Base-by-base conservation (phyloP, 2,329 filamentous ascomycete genomes). In the Ophiosphaerella korrae region DNA sequence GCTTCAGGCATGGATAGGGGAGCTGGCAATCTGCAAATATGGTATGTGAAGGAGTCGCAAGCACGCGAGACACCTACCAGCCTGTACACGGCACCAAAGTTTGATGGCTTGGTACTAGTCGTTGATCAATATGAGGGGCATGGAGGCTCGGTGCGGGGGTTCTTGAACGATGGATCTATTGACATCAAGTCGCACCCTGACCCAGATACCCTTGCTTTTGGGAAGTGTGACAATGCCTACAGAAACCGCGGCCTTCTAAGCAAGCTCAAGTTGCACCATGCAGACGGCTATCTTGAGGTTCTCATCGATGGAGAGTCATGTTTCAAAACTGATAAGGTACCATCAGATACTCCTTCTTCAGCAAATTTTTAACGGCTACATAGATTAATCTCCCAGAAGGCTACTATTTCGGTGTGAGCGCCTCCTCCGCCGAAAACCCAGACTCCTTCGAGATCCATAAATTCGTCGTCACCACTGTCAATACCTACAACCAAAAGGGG, bases 381-480 rank as follows among this genome's bases (percentile, higher is more conserved):
- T 42, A 90, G 79, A 82, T 97, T 66, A 80, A 79, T 54, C 82
- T 99, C 21, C 94, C 93, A 3, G 65, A 82, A 2, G 90, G 90
- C 60, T 95, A 97, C 78, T 83, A 84, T 71, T 90, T 96, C 60
- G 94, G 94, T 64, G 78, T 99, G 62, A 91, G 89, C 11, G 94
- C 93, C 36, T 89, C 90, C 13, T 93, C 90, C 3, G 89, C 90
- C 26, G 93, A 97, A 61, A 92, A 86, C 64, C 92, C 94, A 0
- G 94, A 99, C 76, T 96, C 91, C 5, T 96, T 97, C 67, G 94
- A 99, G 75, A 75, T 96, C 60, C 94, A 92, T 80, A 95, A 93
- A 72, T 83, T 97, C 69, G 82, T 89, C 32, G 84, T 94, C 44
- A 84, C 87, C 67, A 86, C 64, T 54, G 76, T 70, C n/a, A 72